Base-by-base conservation (phyloP, 1,284 basidiomycete genomes). In the Tremellales sp. region DNA sequence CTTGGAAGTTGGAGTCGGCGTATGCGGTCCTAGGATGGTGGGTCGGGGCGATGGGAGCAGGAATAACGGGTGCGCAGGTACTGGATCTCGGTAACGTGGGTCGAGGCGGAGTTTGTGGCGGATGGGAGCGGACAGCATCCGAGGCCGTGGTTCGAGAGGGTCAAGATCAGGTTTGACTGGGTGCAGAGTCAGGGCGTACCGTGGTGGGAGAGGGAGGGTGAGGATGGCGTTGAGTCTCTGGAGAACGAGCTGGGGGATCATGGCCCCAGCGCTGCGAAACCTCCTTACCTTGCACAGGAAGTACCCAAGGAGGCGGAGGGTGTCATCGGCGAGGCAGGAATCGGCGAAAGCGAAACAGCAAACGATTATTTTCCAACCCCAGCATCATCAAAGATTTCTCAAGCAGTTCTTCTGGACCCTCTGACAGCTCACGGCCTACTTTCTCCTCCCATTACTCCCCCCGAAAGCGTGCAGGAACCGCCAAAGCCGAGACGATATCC, bases 121-220 rank as follows among this genome's bases (percentile, higher is more conserved):
- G 25, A 35, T 6, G 57, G 45, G 1, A 26, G 27, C 9, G 24
- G 24, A 22, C 27, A 27, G 24, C 44, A 51, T 9, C 61, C 50
- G 0, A 40, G 59, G 28, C 42, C 50, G 28, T 68, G 54, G 33
- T 63, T 59, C 46, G 59, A 61, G 36, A 60, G 68, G 22, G 51
- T 61, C 40, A 71, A 71, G 53, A 56, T 71, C 27, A 58, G 68
- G 1, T 71, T 71, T 43, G 67, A 71, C 47, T 69, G 68, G 68
- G 56, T 67, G 7, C 40, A 60, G 3, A 47, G 43, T 5, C 68
- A 71, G 50, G 68, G 68, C 2, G 28, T 25, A 34, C 68, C 68
- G 3, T 71, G 68, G 68, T 71, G 67, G 65, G 31, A 43, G 28
- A 21, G 26, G n/a, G 37, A 40, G 14, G 27, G 18, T 16, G 25